Percentiles rank a stretch among this genome's conserved stretches.
Evolutionary conservation across 2,329 filamentous ascomycete species (phyloP).

Genomic region (Trichoderma sp.): DNA sequence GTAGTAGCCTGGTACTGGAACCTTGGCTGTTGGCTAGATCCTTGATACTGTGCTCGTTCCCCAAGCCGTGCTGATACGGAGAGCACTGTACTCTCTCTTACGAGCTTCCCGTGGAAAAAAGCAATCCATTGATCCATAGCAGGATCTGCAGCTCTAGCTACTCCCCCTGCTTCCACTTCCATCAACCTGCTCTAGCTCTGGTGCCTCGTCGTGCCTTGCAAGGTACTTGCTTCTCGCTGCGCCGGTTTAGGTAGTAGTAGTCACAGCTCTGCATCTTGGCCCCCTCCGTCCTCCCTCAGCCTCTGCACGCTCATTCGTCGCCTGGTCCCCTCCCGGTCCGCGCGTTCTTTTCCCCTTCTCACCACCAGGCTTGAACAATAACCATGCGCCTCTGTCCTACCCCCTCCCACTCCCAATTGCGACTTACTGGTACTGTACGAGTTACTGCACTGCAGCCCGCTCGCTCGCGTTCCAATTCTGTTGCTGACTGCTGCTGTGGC

Average conservation of each 20-base stretch:
- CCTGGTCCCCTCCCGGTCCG: slow-evolving; percentile 20
- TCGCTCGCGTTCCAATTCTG: slow-evolving; percentile 33
- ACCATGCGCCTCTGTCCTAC: slow-evolving; percentile 27
- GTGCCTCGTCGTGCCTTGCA: background rate
- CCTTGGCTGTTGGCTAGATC: background rate
- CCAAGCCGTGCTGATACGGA: background rate
- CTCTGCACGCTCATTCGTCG: slow-evolving; percentile 27
- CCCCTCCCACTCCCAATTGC: slow-evolving; percentile 29
- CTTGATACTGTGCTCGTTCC: background rate
- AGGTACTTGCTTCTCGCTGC: background rate
- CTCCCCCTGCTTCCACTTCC: background rate
- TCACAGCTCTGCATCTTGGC: slow-evolving; percentile 25
- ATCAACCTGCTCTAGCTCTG: background rate
- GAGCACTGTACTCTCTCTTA: background rate
- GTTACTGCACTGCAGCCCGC: slow-evolving; percentile 25
- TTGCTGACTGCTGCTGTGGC: slow-evolving; percentile 36
- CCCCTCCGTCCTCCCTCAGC: slow-evolving; percentile 17
- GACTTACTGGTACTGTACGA: slow-evolving; percentile 28
- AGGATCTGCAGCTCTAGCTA: background rate
- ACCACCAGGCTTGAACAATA: slow-evolving; percentile 23
- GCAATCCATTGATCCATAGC: background rate
- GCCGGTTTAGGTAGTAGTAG: slow-evolving; percentile 23
- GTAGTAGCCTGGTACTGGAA: background rate
- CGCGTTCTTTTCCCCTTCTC: slow-evolving; percentile 28
- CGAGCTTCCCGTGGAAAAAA: background rate